phyloP scores from a whole-genome alignment of 2,329 filamentous ascomycete genomes.

The Penicillium sp. region DNA sequence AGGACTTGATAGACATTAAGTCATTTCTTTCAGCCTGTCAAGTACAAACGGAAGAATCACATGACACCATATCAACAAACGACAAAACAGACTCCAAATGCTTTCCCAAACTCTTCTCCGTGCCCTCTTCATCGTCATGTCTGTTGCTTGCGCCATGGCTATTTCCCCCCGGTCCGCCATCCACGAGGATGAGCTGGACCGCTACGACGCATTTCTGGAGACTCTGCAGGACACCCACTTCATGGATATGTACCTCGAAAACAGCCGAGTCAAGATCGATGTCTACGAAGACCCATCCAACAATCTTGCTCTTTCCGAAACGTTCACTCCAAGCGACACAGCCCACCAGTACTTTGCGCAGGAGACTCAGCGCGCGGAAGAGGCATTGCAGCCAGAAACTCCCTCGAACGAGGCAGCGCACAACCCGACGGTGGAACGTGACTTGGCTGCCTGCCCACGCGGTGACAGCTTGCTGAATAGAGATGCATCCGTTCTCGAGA shows the following conservation, averaged over 20 bases:
- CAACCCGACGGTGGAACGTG: neutral
- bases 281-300: conserved; percentile 3
- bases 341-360: conserved; percentile 4
- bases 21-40: neutral
- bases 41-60: neutral
- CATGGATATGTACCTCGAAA: conserved; percentile 7
- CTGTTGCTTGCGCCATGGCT: neutral
- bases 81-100: neutral
- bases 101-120: neutral
- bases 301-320: neutral
- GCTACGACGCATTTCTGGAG: conserved; percentile 4
- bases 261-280: conserved; percentile 7
- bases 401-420: neutral
- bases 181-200: conserved; percentile 7
- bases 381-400: neutral
- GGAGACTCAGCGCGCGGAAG: neutral
- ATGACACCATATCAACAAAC: neutral
- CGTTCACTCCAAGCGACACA: conserved; percentile 3
- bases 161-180: conserved; percentile 2
- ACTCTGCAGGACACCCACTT: conserved; percentile 2
- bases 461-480: neutral
- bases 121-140: conserved; percentile 1
- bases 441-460: neutral
- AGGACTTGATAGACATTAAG: neutral
- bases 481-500: neutral